Percentiles rank a stretch among this genome's conserved stretches.
phyloP scores from a whole-genome alignment of 2,329 filamentous ascomycete species.

The Stagonosporopsis vannaccii region DNA sequence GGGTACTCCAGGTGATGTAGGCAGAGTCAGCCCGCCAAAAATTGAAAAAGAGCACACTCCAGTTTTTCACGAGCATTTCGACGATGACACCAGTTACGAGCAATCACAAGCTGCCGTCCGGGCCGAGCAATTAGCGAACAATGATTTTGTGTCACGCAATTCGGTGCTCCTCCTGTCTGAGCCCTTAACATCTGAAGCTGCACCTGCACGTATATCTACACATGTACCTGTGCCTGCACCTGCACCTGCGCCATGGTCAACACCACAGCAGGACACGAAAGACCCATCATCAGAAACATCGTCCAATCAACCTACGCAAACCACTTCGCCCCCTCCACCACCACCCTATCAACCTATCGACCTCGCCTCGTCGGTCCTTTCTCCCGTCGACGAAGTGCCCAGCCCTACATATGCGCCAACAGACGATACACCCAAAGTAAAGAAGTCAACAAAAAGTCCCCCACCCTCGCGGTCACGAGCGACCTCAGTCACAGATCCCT shows the following conservation, averaged over 20 bases:
- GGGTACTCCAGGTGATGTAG: slow-evolving; percentile 25
- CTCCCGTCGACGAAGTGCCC: slow-evolving; percentile 45
- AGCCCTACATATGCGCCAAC: slow-evolving; percentile 34
- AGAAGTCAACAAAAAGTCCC: slow-evolving; percentile 47
- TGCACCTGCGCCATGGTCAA: slow-evolving; percentile 12
- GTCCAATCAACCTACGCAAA: slow-evolving; percentile 17
- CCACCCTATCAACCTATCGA: slow-evolving; percentile 31
- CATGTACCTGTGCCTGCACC: slow-evolving; percentile 4
- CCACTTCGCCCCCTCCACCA: slow-evolving; percentile 20
- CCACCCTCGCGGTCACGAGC: slow-evolving; percentile 46
- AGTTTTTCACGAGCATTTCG: slow-evolving; percentile 68
- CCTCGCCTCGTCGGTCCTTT: slow-evolving; percentile 37
- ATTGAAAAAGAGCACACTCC: slow-evolving; percentile 60
- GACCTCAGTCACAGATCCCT: slow-evolving; percentile 47
- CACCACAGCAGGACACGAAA: slow-evolving; percentile 18
- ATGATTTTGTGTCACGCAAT: slow-evolving; percentile 56
- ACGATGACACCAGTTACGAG: slow-evolving; percentile 56
- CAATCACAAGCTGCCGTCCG: slow-evolving; percentile 53
- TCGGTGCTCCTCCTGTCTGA: slow-evolving; percentile 43
- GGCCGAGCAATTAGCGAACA: slow-evolving; percentile 57
- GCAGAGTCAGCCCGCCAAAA: slow-evolving; percentile 44
- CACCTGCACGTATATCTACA: slow-evolving; percentile 12
- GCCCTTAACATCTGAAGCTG: slow-evolving; percentile 27
- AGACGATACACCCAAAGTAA: slow-evolving; percentile 40
- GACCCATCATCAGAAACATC: slow-evolving; percentile 21